These are phyloP conservation scores for Ochromonas danica DNA, from an alignment of 108 stramenopile genomes.

Conservation along the genomic window DNA sequence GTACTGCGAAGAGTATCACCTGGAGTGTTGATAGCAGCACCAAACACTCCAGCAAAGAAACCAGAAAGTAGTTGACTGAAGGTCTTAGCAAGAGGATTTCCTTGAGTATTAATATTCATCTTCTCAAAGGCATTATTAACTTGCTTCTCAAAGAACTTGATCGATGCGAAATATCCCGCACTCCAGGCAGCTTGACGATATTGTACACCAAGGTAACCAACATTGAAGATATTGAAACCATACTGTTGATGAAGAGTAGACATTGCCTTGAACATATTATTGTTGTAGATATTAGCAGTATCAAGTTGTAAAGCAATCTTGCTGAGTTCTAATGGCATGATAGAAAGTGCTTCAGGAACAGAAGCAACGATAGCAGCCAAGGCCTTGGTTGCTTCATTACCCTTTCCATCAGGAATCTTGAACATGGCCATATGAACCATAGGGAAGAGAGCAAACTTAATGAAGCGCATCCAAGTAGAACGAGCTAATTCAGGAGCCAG, in stretches of 20 bases:
- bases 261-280: conserved; percentile 35
- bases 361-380: conserved; percentile 26
- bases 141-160: conserved; percentile 27
- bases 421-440: conserved; percentile 24
- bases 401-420: neutral
- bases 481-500: conserved; percentile 43
- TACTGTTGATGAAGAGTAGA: neutral
- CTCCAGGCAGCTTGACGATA: conserved; percentile 42
- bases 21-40: conserved; percentile 45
- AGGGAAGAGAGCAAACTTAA: conserved; percentile 44
- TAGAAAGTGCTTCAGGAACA: conserved; percentile 38
- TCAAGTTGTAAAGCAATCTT: conserved; percentile 37
- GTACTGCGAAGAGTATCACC: conserved; percentile 38
- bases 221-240: neutral
- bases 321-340: conserved; percentile 42
- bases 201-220: conserved; percentile 39
- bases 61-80: conserved; percentile 19
- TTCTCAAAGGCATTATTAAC: neutral
- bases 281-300: conserved; percentile 30
- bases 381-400: conserved; percentile 3
- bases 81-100: neutral
- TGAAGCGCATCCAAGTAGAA: conserved; percentile 33
- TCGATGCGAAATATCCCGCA: conserved; percentile 39
- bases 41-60: conserved; percentile 40
- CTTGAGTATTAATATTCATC: neutral